Conservation (phyloP, 2,329 filamentous ascomycete species). For the Apiospora pterosperma region DNA sequence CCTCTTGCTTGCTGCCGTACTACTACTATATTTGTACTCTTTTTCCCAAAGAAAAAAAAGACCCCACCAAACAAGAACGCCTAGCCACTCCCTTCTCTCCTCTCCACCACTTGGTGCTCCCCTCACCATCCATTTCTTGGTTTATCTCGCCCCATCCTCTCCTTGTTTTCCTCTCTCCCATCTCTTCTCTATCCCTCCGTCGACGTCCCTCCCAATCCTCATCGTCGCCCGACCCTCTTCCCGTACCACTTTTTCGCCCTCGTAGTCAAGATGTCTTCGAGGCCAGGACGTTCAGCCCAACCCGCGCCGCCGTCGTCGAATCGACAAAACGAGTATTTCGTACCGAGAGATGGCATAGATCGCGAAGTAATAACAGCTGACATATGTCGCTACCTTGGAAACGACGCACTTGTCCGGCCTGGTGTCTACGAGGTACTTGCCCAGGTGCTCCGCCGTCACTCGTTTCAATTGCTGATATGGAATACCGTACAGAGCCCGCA, state of each 20-base stretch:
- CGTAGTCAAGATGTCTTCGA: slow-evolving; percentile 32
- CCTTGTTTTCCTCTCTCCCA: slow-evolving; percentile 14
- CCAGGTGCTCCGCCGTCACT: slow-evolving; percentile 7
- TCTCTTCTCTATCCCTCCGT: slow-evolving; percentile 9
- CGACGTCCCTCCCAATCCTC: slow-evolving; percentile 4
- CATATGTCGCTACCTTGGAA: slow-evolving; percentile 79
- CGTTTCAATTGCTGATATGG: slow-evolving; percentile 11
- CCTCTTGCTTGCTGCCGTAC: not conserved
- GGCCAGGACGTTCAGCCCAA: slow-evolving; percentile 31
- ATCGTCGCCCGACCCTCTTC: slow-evolving; percentile 16
- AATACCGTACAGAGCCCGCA: slow-evolving; percentile 43
- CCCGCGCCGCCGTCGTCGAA: slow-evolving; percentile 36
- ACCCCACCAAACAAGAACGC: slow-evolving; percentile 17
- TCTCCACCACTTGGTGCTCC: slow-evolving; percentile 22
- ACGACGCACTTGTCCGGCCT: slow-evolving; percentile 75
- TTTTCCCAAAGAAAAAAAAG: slow-evolving; percentile 9
- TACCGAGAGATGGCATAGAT: slow-evolving; percentile 76
- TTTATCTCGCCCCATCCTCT: slow-evolving; percentile 17
- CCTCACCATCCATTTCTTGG: slow-evolving; percentile 18
- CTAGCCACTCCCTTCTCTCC: slow-evolving; percentile 22
- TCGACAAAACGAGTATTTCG: slow-evolving; percentile 75
- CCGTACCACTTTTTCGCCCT: slow-evolving; percentile 10
- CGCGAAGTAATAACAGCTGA: slow-evolving; percentile 82
- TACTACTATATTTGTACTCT: slow-evolving; percentile 7
- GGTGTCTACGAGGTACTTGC: slow-evolving; percentile 65